Evolutionary conservation across 352 stramenopile species (phyloP).

Genomic region (Globisporangium rhizosaccharum): DNA sequence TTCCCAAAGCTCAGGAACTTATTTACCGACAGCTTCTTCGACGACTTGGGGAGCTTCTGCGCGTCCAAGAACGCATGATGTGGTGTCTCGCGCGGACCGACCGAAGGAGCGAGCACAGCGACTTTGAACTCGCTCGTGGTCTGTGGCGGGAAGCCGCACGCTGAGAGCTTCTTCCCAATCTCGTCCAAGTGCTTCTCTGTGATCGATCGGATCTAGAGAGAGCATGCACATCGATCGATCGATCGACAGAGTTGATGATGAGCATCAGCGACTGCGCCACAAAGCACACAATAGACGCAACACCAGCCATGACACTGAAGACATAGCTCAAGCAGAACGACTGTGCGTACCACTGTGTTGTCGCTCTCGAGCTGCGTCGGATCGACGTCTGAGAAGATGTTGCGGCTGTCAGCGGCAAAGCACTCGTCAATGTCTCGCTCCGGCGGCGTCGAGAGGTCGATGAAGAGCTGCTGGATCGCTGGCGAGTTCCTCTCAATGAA

Average conservation of each 20-base stretch:
- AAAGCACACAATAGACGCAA: background rate
- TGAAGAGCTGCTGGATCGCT: constrained; percentile 75
- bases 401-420: constrained; percentile 64
- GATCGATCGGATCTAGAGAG: constrained; percentile 49
- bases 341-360: constrained; percentile 33
- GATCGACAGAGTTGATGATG: background rate
- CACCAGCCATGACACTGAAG: background rate
- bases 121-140: constrained; percentile 52
- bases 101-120: constrained; percentile 26
- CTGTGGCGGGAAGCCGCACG: constrained; percentile 30
- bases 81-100: constrained; percentile 7
- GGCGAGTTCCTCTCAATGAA: constrained; percentile 84
- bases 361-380: constrained; percentile 54
- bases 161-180: constrained; percentile 61
- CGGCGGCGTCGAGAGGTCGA: constrained; percentile 56
- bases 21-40: constrained; percentile 71
- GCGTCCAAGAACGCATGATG: constrained; percentile 19
- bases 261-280: too few species aligned
- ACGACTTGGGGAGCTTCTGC: constrained; percentile 38
- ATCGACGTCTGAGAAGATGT: constrained; percentile 64
- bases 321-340: background rate
- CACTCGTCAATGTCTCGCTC: constrained; percentile 67
- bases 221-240: background rate
- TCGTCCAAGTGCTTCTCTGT: constrained; percentile 68
- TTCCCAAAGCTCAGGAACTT: constrained; percentile 73